These are phyloP conservation scores for Aspergillus aculeatinus DNA, from an alignment of 2,329 filamentous ascomycete species.

Conservation along the genomic window DNA sequence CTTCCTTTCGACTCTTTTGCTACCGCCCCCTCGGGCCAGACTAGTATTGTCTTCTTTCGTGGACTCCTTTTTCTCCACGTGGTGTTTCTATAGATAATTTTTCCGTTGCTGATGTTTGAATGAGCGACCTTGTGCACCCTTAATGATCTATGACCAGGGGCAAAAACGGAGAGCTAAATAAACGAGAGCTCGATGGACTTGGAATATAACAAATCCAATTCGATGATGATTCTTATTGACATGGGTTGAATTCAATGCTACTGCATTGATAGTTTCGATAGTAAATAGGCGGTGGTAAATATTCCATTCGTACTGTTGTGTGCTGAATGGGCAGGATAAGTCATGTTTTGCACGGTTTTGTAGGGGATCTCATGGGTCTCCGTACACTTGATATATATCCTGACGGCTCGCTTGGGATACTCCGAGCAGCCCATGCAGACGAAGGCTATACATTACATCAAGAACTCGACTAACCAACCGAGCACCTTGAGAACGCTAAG, in stretches of 20 bases:
- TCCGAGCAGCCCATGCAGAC: no score
- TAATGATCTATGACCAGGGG: slow-evolving; percentile 6
- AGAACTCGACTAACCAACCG: no score
- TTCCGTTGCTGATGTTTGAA: slow-evolving; percentile 6
- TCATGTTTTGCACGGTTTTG: no score
- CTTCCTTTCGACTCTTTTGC: slow-evolving; percentile 8
- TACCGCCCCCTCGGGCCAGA: neutral
- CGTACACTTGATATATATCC: no score
- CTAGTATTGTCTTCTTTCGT: neutral
- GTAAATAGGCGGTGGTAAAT: no score
- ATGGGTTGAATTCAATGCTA: no score
- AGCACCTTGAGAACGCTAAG: no score
- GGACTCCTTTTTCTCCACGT: slow-evolving; percentile 3
- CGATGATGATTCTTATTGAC: neutral
- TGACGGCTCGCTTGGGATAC: no score
- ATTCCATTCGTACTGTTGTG: neutral
- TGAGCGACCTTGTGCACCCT: slow-evolving; percentile 3
- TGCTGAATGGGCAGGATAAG: neutral
- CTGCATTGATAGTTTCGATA: no score
- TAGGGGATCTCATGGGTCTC: no score
- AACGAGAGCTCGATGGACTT: neutral
- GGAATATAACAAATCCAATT: neutral
- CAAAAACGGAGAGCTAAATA: neutral
- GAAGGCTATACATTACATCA: no score
- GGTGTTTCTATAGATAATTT: slow-evolving; percentile 8